phyloP scores from a whole-genome alignment of 768 basidiomycete genomes.

The Mycena haematopus region DNA sequence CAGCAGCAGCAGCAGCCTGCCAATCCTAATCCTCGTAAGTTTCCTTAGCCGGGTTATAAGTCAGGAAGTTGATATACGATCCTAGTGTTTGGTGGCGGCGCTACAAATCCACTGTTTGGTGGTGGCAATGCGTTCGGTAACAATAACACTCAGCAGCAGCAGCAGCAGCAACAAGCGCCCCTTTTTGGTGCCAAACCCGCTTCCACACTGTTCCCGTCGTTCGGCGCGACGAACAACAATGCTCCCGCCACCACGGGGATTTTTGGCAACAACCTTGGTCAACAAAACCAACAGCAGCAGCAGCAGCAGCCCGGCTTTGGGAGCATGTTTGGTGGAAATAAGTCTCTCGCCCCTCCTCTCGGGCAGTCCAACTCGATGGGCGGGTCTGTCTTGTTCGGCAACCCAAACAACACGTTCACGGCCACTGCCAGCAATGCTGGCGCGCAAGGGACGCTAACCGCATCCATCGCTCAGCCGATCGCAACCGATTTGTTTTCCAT shows the following conservation, averaged over 20 bases:
- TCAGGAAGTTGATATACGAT: conserved; percentile 10
- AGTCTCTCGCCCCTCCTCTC: conserved; percentile 48
- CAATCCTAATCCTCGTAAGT: conserved; percentile 42
- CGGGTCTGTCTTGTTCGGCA: conserved; percentile 34
- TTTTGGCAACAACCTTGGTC: conserved; percentile 61
- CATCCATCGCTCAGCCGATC: conserved; percentile 89
- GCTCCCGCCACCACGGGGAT: conserved; percentile 41
- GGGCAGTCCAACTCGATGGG: conserved; percentile 49
- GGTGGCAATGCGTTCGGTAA: conserved; percentile 42
- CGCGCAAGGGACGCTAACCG: conserved; percentile 69
- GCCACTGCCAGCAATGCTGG: conserved; percentile 50
- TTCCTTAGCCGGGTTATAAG: neutral
- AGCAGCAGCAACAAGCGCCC: conserved; percentile 43
- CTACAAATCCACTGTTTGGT: conserved; percentile 41
- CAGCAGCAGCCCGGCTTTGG: conserved; percentile 49
- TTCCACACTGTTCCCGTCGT: conserved; percentile 38
- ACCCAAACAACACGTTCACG: conserved; percentile 47
- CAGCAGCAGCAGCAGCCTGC: conserved; percentile 48
- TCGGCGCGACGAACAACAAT: conserved; percentile 39
- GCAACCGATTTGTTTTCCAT: conserved; percentile 73
- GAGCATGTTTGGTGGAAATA: conserved; percentile 40
- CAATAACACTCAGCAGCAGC: conserved; percentile 41
- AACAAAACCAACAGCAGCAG: conserved; percentile 45
- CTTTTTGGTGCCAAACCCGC: conserved; percentile 47
- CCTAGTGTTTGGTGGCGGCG: conserved; percentile 40